Evolutionary conservation across 768 basidiomycete species (phyloP), one percentile per base, ranked within the genome.

Genomic region (Phaeotremella fagi): DNA sequence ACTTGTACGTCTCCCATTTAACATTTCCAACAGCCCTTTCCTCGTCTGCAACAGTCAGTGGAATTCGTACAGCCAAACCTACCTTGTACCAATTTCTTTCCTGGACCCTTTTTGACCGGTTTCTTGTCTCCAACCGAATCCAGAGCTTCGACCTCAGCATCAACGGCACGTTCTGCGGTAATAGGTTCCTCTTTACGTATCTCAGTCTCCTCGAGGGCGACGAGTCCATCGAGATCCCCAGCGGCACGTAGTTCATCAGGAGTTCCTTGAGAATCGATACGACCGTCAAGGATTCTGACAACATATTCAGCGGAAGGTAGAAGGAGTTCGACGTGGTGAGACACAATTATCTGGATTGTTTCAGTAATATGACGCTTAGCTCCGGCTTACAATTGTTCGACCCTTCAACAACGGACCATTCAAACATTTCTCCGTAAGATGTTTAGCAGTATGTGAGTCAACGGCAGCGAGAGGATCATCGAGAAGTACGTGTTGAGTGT

Each of bases 311-410:
- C 81, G 0, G 82, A 83, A 0, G 87, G 84, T 5, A 88, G 80
- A 16, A 90, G 83, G 1, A 91, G 80, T 45, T 89, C 86, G 24
- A 90, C 83, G 64, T 90, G 88, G 57, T 90, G 88, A 0, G 87
- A 88, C 29, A 90, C 87, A 12, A 79, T 58, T 33, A 78, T 68
- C 61, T 67, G 37, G n/a, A n/a, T n/a, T n/a, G n/a, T n/a, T n/a
- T n/a, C n/a, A n/a, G n/a, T n/a, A n/a, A n/a, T n/a, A n/a, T n/a
- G n/a, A n/a, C n/a, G n/a, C n/a, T n/a, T n/a, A n/a, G n/a, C n/a
- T 22, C 16, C 6, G 16, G 59, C 70, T 52, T 23, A 72, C 71
- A 16, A 70, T 35, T 0, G 72, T 74, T 11, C 72, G 53, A 16
- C 58, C 61, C 23, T 57, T 48, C 41, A 70, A 33, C 0, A 74